These are phyloP conservation scores for Boletus rufocinnamomeus DNA, from an alignment of 768 basidiomycete genomes.

Conservation along the genomic window DNA sequence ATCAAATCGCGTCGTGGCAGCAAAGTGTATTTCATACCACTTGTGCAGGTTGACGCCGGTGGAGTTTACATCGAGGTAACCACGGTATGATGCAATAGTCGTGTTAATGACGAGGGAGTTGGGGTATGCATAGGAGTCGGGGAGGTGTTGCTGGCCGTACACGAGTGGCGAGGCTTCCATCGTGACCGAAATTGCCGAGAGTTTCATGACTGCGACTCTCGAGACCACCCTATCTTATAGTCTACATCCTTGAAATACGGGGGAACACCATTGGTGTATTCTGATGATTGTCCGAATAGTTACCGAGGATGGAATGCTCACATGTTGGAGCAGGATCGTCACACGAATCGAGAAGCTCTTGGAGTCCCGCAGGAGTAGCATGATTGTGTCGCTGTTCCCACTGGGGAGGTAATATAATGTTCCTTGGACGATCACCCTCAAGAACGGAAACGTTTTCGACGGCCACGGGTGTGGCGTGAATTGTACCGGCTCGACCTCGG, in stretches of 20 bases:
- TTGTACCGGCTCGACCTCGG: background rate
- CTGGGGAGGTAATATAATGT: background rate
- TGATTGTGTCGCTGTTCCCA: background rate
- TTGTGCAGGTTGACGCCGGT: background rate
- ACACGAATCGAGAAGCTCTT: slow-evolving; percentile 1
- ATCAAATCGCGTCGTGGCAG: slow-evolving; percentile 1
- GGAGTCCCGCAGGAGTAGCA: slow-evolving; percentile 1
- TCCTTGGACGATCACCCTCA: slow-evolving; percentile 3
- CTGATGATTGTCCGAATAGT: background rate
- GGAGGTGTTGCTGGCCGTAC: background rate
- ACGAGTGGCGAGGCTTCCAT: background rate
- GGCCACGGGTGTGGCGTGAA: background rate
- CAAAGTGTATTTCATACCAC: background rate
- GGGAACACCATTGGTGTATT: background rate
- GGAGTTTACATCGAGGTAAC: slow-evolving; percentile 6
- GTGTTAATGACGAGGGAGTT: slow-evolving; percentile 2
- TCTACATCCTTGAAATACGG: background rate
- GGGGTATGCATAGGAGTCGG: background rate
- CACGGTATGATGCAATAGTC: slow-evolving; percentile 3
- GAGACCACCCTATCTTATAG: background rate
- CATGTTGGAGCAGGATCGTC: background rate
- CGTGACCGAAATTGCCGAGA: background rate
- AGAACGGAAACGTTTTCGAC: slow-evolving; percentile 1
- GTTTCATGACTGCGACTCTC: slow-evolving; percentile 1
- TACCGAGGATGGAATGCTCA: background rate